phyloP scores from a whole-genome alignment of 805 yeast genomes.

The Starmerella geochares region DNA sequence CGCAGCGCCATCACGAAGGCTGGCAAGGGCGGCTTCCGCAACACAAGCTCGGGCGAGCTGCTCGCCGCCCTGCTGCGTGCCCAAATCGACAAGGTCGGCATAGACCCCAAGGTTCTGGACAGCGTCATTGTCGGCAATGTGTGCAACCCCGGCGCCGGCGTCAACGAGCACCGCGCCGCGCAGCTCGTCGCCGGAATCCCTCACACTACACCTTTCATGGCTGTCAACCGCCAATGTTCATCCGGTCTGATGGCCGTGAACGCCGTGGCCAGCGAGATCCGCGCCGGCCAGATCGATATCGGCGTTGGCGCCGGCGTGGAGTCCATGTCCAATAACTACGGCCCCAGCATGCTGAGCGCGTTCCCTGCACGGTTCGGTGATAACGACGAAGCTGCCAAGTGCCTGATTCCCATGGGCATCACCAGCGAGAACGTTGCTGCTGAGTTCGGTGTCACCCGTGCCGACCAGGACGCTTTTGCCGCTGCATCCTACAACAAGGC shows the following conservation, averaged over 20 bases:
- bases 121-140: conserved; percentile 90
- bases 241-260: conserved; percentile 86
- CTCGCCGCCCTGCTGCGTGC: conserved; percentile 55
- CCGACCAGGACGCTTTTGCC: conserved; percentile 78
- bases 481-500: conserved; percentile 82
- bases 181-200: conserved; percentile 86
- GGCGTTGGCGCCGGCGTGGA: conserved; percentile 92
- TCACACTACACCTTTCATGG: conserved; percentile 61
- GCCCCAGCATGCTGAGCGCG: conserved; percentile 61
- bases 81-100: conserved; percentile 43
- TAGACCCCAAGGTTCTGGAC: conserved; percentile 53
- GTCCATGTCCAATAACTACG: conserved; percentile 83
- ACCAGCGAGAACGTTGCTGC: conserved; percentile 85
- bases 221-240: conserved; percentile 89
- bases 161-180: conserved; percentile 89
- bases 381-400: conserved; percentile 49
- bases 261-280: conserved; percentile 81
- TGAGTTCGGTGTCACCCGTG: conserved; percentile 53
- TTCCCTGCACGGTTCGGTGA: conserved; percentile 39
- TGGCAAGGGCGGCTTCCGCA: conserved; percentile 76
- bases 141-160: conserved; percentile 86
- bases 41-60: conserved; percentile 69
- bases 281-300: conserved; percentile 75
- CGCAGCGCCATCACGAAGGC: conserved; percentile 86
- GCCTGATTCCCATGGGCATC: conserved; percentile 91